A percentile compares a stretch with the other conserved stretches of the same genome.
Conservation (phyloP, 805 yeast genomes). For the Kodamaea hsintzibuensis region DNA sequence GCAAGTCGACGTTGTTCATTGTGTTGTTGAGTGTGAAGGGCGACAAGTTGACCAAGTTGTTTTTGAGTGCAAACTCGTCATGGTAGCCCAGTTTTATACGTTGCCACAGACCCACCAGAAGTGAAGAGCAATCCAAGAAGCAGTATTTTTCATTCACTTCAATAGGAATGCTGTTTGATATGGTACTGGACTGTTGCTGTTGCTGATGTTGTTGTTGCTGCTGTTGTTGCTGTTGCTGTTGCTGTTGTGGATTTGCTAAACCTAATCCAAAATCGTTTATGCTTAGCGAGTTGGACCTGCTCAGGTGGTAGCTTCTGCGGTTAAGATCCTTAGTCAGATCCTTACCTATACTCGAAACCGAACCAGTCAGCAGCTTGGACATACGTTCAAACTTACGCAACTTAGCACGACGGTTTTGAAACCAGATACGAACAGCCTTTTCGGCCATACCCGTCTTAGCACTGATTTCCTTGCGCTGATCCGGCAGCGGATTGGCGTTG, state of each 20-base stretch:
- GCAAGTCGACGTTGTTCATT: constrained; percentile 68
- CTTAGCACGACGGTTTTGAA: constrained; percentile 84
- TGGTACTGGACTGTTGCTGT: not conserved
- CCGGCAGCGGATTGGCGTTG: constrained; percentile 77
- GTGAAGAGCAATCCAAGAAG: constrained; percentile 64
- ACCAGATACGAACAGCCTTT: constrained; percentile 89
- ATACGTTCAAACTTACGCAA: constrained; percentile 63
- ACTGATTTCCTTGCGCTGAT: constrained; percentile 67
- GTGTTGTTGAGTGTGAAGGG: constrained; percentile 64
- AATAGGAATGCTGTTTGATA: constrained; percentile 39
- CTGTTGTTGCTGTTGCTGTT: not conserved
- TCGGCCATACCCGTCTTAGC: constrained; percentile 79
- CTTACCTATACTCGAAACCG: not conserved
- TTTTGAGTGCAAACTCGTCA: constrained; percentile 40
- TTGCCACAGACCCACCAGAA: constrained; percentile 82
- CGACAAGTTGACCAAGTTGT: constrained; percentile 57
- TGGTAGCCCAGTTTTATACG: constrained; percentile 65
- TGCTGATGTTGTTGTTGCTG: not conserved
- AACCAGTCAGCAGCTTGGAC: constrained; percentile 12
- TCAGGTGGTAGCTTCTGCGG: not conserved
- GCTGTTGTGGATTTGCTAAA: not conserved
- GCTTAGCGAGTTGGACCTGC: constrained; percentile 1
- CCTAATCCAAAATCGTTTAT: not conserved
- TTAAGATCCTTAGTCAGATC: constrained; percentile 16
- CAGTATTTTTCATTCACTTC: constrained; percentile 65